Base-by-base conservation (phyloP, 2,329 filamentous ascomycete species). In the Leptographium wingfieldii region DNA sequence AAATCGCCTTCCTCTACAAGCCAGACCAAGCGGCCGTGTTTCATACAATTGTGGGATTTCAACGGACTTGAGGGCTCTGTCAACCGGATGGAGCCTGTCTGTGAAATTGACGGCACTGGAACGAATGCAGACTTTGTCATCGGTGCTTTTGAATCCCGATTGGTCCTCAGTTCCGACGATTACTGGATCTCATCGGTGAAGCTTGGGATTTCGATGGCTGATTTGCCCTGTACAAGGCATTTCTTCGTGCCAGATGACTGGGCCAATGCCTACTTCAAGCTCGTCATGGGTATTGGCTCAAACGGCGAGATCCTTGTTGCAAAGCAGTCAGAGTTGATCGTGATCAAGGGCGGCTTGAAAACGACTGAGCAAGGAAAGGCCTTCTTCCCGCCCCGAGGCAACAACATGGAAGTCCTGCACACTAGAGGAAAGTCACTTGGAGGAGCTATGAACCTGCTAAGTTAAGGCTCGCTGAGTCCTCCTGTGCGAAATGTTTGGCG, bases 201-300 rank as follows among this genome's bases (percentile, higher is more conserved):
- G 16, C 11, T 43, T n/a, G 40, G 14, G 3, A 4, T 16, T 43
- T 19, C 16, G 40, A n/a, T 43, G 40, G 40, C 40, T n/a, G 40
- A 16, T 19, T n/a, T 19, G 40, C 14, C 40, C 5, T n/a, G 14
- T 43, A n/a, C 14, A 43, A 43, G 40, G 16, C 40, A 19, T 43
- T 43, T 43, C 40, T 43, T 43, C 14, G 40, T 43, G 16, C 40
- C 14, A 4, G 59, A 57, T 12, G 62, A 67, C 59, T 68, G 65
- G 64, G 29, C 64, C 14, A 61, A 59, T 33, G 57, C 61, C 19
- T 25, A 27, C n/a, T 14, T 35, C n/a, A 16, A 10, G 25, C 33
- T 51, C 27, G 19, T 54, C 5, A 27, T 40, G 38, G 58, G n/a
- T 12, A 53, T 61, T 2, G 58, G 58, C 14, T 52, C 38, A 16